These are phyloP conservation scores for Cordyceps farinosa DNA, from an alignment of 2,329 filamentous ascomycete species.

Conservation along the genomic window DNA sequence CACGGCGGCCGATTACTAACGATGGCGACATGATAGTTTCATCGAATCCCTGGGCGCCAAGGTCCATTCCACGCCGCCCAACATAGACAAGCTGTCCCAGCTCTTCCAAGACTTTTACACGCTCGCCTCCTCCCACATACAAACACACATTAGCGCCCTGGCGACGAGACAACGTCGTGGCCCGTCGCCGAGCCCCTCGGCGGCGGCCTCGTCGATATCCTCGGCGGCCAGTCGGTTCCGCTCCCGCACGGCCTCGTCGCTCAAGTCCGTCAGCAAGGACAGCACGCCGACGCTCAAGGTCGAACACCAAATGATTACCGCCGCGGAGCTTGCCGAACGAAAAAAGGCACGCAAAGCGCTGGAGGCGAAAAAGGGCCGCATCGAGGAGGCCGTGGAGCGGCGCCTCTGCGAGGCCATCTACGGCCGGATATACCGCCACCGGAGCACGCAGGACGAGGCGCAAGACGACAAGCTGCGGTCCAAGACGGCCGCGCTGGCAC, in stretches of 20 bases:
- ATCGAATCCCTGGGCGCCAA: constrained; percentile 85
- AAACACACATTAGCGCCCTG: constrained; percentile 79
- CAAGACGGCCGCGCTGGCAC: constrained; percentile 80
- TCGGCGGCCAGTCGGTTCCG: constrained; percentile 56
- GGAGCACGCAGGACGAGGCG: constrained; percentile 88
- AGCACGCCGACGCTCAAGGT: constrained; percentile 42
- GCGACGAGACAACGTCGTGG: constrained; percentile 71
- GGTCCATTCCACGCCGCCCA: constrained; percentile 78
- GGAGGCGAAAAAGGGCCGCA: constrained; percentile 68
- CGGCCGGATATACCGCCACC: constrained; percentile 83
- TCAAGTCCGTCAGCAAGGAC: constrained; percentile 45
- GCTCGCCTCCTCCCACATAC: constrained; percentile 74
- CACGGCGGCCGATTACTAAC: neutral
- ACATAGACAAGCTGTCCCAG: constrained; percentile 75
- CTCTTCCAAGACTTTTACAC: constrained; percentile 94
- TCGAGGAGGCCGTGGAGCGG: constrained; percentile 91
- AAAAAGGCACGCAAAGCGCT: constrained; percentile 74
- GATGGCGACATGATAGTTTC: constrained; percentile 57
- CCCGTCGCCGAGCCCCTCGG: constrained; percentile 51
- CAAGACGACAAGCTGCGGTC: constrained; percentile 92
- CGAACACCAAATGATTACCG: constrained; percentile 84
- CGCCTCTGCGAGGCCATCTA: constrained; percentile 83
- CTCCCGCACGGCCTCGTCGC: constrained; percentile 49
- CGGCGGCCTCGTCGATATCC: constrained; percentile 51
- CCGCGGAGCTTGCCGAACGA: constrained; percentile 75